Evolutionary conservation across 2,329 filamentous ascomycete genomes (phyloP), one percentile per base, ranked within the genome.

Genomic region (Aspergillus novoparasiticus): DNA sequence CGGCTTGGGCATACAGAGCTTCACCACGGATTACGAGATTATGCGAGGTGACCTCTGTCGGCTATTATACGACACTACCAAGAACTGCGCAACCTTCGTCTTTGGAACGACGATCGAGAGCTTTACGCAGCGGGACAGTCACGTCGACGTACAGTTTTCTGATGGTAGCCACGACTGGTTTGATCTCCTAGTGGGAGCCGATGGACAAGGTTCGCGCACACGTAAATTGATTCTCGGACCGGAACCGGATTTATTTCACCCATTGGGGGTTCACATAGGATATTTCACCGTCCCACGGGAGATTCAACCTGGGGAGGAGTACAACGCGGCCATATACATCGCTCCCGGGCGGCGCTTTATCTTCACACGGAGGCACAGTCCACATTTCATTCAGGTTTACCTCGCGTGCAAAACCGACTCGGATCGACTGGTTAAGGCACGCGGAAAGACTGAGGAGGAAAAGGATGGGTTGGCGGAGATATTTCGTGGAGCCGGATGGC

Each of bases 1-100:
- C 0, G 82, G 43, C 61, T 62, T 73, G 36, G 73, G 74, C 2
- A 32, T 66, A 12, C 76, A 80, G 50, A 74, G 70, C 26, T 76
- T 85, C 26, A 83, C 82, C 0, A 78, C 76, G 0, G 84, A 87
- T 26, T 82, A 80, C 41, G 85, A 87, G 72, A 86, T 87, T 55
- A 81, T 87, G 79, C 75, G 85, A 11, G 84, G 83, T 0, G 83
- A 86, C 59, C 66, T 87, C 30, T 81, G 79, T 14, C 69, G 67
- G 1, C 66, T 87, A 1, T 61, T 87, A 0, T 78, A 83, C 51
- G 70, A 75, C 28, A 61, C 64, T 6, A 65, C 62, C 6, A 69
- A 73, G 43, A 64, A 71, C 2, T 46, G 85, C 87, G 69, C 67
- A 1, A 68, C 68, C 21, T 79, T 77, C 59, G 26, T 70, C 5